phyloP scores from a whole-genome alignment of 129 eudicot species.

The Chrysanthemum makinoi region DNA sequence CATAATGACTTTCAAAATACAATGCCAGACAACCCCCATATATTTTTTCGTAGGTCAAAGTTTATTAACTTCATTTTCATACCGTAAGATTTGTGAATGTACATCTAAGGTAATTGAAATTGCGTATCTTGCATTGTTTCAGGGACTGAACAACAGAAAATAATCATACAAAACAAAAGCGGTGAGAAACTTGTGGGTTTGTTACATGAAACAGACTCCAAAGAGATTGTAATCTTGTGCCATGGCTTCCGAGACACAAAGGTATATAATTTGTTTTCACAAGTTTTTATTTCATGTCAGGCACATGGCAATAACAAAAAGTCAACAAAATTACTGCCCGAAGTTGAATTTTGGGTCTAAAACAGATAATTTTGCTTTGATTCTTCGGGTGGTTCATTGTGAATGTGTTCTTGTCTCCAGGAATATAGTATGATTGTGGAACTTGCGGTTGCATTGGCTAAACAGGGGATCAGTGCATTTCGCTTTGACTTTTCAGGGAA shows the following conservation, averaged over 20 bases:
- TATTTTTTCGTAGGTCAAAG: background rate
- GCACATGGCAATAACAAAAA: background rate
- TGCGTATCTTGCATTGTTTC: conserved; percentile 16
- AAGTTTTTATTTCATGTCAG: too few species aligned
- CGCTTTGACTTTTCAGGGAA: too few species aligned
- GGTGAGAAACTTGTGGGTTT: conserved; percentile 5
- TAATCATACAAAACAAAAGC: conserved; percentile 12
- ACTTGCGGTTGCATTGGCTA: conserved; percentile 11
- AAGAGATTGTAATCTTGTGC: too few species aligned
- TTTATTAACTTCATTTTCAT: background rate
- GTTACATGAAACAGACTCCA: too few species aligned
- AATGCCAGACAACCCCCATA: background rate
- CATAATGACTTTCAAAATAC: background rate
- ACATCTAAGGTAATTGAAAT: conserved; percentile 7
- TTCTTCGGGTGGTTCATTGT: background rate
- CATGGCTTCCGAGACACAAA: conserved; percentile 17
- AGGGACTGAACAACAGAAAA: background rate
- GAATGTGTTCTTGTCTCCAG: conserved; percentile 10
- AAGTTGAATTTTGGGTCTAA: background rate
- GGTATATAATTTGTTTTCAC: background rate
- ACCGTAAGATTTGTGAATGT: background rate
- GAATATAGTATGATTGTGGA: conserved; percentile 8
- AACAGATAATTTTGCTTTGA: background rate
- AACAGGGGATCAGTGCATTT: background rate
- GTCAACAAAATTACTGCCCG: conserved; percentile 13